Base-by-base conservation (phyloP, 495 filamentous ascomycete species). In the Aspergillus kassunensis region DNA sequence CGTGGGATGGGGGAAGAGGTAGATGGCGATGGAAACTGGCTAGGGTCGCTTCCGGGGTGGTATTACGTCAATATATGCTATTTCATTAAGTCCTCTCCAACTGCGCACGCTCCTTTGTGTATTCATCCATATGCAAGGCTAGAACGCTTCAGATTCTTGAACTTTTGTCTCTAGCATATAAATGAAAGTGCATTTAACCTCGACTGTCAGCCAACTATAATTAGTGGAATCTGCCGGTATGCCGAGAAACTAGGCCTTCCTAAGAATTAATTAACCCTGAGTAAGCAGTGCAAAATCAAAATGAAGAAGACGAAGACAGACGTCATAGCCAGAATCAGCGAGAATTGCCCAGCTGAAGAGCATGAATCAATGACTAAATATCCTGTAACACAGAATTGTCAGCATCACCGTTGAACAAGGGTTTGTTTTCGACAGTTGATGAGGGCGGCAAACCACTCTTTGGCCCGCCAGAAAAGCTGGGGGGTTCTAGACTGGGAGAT, bases 41-140 rank as follows among this genome's bases (percentile, higher is more conserved):
- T 74, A 75, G 73, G 73, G 72, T 73, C 72, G 73, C 73, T 73
- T 74, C 73, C 71, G 73, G 73, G 73, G 73, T 71, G 72, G 73
- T 77, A 61, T 62, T 70, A 62, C 68, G 71, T 74, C 73, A 61
- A 68, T 67, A 54, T 61, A 57, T 63, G 57, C 64, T 58, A 49
- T 69, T 48, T 66, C 35, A 19, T 41, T 39, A 53, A 53, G 41
- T 29, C 30, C 36, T 36, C 50, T 49, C 41, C 41, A 52, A 45
- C 41, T 55, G 39, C 57, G 40, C 27, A 34, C 54, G 27, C 31
- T 56, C 49, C 37, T n/a, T 50, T 12, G 20, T 55, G 42, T 51
- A 40, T 42, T 30, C 55, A 54, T 48, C 13, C 20, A 35, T 50
- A 45, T 51, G 30, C 35, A n/a, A n/a, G n/a, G n/a, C n/a, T n/a